A percentile compares a stretch with the other conserved stretches of the same genome.
Evolutionary conservation across 1,284 basidiomycete species (phyloP).

Genomic region (Coriolopsis trogii): DNA sequence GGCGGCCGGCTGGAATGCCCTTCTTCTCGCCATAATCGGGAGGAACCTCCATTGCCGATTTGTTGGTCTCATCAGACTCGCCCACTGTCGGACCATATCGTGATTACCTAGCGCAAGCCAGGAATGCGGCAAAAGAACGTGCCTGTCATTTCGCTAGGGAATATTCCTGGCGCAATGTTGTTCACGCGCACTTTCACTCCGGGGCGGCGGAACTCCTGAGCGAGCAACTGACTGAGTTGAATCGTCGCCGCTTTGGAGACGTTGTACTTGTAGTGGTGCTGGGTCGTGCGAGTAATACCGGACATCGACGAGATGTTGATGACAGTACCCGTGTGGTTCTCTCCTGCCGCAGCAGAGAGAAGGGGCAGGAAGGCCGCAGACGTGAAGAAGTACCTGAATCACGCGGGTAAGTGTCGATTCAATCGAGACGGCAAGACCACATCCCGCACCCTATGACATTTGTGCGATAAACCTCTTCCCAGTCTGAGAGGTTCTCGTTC

Average conservation of each 20-base stretch:
- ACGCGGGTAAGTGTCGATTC: too few relatives aligned
- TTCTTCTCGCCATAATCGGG: slow-evolving; percentile 37
- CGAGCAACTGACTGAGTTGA: slow-evolving; percentile 41
- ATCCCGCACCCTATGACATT: slow-evolving; percentile 38
- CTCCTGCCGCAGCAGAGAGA: slow-evolving; percentile 36
- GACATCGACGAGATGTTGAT: slow-evolving; percentile 44
- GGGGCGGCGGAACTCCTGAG: slow-evolving; percentile 38
- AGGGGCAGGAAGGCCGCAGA: slow-evolving; percentile 43
- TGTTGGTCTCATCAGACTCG: slow-evolving; percentile 39
- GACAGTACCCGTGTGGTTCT: slow-evolving; percentile 32
- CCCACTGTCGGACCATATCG: slow-evolving; percentile 19
- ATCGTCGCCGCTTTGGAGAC: slow-evolving; percentile 42
- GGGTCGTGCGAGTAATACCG: slow-evolving; percentile 39
- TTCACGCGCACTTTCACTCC: slow-evolving; percentile 41
- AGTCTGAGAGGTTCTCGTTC: slow-evolving; percentile 35
- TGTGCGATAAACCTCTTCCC: slow-evolving; percentile 40
- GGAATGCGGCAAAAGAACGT: slow-evolving; percentile 4
- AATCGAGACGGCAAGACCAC: too few relatives aligned
- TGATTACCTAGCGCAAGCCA: background rate
- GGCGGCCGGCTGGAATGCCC: slow-evolving; percentile 40
- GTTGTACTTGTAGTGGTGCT: slow-evolving; percentile 44
- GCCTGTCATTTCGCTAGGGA: slow-evolving; percentile 44
- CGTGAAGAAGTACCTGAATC: slow-evolving; percentile 39
- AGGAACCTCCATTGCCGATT: slow-evolving; percentile 34
- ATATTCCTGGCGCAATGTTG: slow-evolving; percentile 41